These are phyloP conservation scores for Cordyceps militaris DNA, from an alignment of 2,329 filamentous ascomycete genomes.

Conservation along the genomic window DNA sequence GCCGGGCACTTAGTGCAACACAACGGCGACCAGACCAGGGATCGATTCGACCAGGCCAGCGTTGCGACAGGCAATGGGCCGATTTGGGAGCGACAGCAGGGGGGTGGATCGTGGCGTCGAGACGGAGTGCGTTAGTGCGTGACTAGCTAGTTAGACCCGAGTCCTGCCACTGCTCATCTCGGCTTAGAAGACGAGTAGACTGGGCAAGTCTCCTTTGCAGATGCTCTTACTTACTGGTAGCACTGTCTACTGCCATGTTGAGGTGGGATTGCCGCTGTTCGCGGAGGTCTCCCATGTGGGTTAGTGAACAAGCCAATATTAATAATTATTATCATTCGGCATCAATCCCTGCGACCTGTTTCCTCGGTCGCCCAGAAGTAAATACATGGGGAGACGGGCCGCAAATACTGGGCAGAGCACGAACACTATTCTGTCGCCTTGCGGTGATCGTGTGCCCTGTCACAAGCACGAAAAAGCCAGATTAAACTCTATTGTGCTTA, in stretches of 20 bases:
- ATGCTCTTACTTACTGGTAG: too few species aligned
- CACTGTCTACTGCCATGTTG: too few species aligned
- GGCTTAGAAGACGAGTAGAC: not conserved
- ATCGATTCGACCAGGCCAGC: not conserved
- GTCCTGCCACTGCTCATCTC: not conserved
- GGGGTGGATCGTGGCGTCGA: slow-evolving; percentile 9
- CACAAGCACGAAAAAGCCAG: not conserved
- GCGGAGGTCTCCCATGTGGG: slow-evolving; percentile 1
- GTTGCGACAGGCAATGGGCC: slow-evolving; percentile 5
- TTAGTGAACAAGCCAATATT: not conserved
- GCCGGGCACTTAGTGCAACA: not conserved
- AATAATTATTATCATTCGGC: not conserved
- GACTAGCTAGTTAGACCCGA: not conserved
- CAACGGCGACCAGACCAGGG: slow-evolving; percentile 2
- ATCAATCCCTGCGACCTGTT: not conserved
- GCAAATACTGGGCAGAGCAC: not conserved
- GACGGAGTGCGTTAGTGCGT: not conserved
- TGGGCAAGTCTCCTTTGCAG: not conserved
- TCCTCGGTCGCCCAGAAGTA: not conserved
- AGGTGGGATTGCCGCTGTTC: not conserved
- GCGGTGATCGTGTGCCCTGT: not conserved
- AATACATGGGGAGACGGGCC: not conserved
- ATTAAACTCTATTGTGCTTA: not conserved
- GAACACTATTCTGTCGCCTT: not conserved
- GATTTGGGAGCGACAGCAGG: slow-evolving; percentile 10